Conservation (phyloP, 139 green algal species). For the Nannochloris sp. region DNA sequence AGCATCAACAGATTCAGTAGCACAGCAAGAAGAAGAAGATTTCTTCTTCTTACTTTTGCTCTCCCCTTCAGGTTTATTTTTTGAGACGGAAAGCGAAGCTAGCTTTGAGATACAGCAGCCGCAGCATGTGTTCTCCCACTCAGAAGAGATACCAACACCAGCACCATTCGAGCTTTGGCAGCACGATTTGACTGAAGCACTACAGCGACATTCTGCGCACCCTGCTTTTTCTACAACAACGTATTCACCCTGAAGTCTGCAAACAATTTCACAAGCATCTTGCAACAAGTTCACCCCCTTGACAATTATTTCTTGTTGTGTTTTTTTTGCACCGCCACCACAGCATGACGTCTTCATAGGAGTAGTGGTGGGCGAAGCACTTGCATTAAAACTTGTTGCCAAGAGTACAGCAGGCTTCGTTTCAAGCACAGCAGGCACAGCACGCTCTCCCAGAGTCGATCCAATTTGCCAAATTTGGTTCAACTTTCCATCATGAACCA, state of each 20-base stretch:
- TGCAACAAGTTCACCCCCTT: slow-evolving; percentile 20
- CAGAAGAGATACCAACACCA: not conserved
- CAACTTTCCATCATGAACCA: slow-evolving; percentile 26
- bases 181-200: not conserved
- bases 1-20: not conserved
- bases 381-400: not conserved
- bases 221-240: slow-evolving; percentile 4
- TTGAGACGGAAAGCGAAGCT: too few species aligned
- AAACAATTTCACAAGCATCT: slow-evolving; percentile 24
- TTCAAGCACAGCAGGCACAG: slow-evolving; percentile 2
- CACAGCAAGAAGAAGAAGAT: too few species aligned
- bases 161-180: not conserved
- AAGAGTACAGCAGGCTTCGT: slow-evolving; percentile 1
- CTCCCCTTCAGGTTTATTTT: not conserved
- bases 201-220: slow-evolving; percentile 18
- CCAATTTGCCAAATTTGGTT: slow-evolving; percentile 8
- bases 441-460: not conserved
- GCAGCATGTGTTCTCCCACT: slow-evolving; percentile 20
- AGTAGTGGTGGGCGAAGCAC: not conserved
- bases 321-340: not conserved
- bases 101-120: slow-evolving; percentile 20
- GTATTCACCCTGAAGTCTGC: slow-evolving; percentile 27
- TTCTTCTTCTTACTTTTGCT: not conserved
- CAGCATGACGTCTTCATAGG: too few species aligned
- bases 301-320: too few species aligned